Evolutionary conservation across 768 basidiomycete genomes (phyloP), one percentile per base, ranked within the genome.

Genomic region (Candolleomyces eurysporus): DNA sequence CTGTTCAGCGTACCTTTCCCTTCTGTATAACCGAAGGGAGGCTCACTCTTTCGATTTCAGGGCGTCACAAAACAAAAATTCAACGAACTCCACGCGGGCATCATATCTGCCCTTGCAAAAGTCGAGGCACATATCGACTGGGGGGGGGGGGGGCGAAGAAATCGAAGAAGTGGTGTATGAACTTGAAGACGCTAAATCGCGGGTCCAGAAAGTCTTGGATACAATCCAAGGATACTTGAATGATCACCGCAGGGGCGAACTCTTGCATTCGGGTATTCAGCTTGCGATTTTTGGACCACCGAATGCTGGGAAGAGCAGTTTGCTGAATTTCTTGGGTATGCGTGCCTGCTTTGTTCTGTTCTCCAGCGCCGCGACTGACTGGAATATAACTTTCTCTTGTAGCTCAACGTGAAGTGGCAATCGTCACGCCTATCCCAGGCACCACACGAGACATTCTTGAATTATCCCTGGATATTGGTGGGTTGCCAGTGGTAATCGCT

Each of bases 91-190:
- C 78, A 94, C 57, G 71, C 73, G 7, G 81, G 85, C 13, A 87
- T 92, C n/a, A 83, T 96, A 22, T 78, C 83, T 31, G 90, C 88
- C 54, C 82, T 94, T 22, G 87, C 94, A 11, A 82, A 87, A 63
- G 79, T 93, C 4, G 95, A 97, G 73, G 95, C 94, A 1, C 75
- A 95, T 19, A 95, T 97, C 58, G 94, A 96, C 71, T 97, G n/a
- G n/a, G n/a, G n/a, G 96, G 72, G 92, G 92, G 6, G 94, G 96
- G 73, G 91, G 89, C 13, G 94, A 96, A 68, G 91, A 92, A 40
- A 83, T 43, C 93, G 93, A 95, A 68, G 89, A 90, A 19, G n/a
- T n/a, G 87, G 82, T 10, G 86, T 92, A 19, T 87, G n/a, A n/a
- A 84, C 65, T n/a, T n/a, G 87, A 87, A 10, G 78, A 83, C 93